Percentiles rank a stretch among this genome's conserved stretches.
Conservation (phyloP, 345 rosid genomes). For the Populus tremula region DNA sequence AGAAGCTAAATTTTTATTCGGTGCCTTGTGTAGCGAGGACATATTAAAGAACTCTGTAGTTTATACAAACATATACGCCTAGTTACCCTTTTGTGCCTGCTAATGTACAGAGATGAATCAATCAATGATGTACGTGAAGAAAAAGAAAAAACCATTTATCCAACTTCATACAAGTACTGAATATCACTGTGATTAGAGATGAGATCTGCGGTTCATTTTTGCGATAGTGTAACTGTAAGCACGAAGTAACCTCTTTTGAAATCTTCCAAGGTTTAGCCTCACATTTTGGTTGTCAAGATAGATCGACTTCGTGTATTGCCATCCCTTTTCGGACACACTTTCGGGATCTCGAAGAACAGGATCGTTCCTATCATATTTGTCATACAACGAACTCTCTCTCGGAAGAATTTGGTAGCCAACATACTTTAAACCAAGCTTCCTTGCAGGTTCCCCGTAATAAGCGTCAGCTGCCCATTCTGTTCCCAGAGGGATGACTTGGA, state of each 20-base stretch:
- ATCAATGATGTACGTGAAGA: constrained; percentile 4
- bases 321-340: constrained; percentile 58
- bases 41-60: not conserved
- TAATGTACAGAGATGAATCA: not conserved
- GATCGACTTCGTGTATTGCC: constrained; percentile 72
- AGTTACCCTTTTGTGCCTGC: not conserved
- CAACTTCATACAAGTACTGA: not conserved
- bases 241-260: constrained; percentile 50
- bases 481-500: constrained; percentile 77
- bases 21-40: constrained; percentile 3
- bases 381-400: constrained; percentile 66
- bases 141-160: not conserved
- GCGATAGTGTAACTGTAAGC: constrained; percentile 39
- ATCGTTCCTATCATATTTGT: constrained; percentile 49
- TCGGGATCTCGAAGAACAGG: constrained; percentile 62
- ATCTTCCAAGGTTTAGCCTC: constrained; percentile 53
- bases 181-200: constrained; percentile 4
- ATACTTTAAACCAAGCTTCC: constrained; percentile 69
- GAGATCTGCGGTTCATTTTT: constrained; percentile 14
- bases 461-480: constrained; percentile 86
- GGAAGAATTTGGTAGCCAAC: constrained; percentile 55
- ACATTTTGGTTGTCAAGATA: constrained; percentile 71
- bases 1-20: not conserved
- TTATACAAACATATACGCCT: constrained; percentile 10
- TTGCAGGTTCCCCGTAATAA: constrained; percentile 80